Evolutionary conservation across 306 rosid genomes (phyloP), one percentile per base, ranked within the genome.

Genomic region (Calophaca sinica): DNA sequence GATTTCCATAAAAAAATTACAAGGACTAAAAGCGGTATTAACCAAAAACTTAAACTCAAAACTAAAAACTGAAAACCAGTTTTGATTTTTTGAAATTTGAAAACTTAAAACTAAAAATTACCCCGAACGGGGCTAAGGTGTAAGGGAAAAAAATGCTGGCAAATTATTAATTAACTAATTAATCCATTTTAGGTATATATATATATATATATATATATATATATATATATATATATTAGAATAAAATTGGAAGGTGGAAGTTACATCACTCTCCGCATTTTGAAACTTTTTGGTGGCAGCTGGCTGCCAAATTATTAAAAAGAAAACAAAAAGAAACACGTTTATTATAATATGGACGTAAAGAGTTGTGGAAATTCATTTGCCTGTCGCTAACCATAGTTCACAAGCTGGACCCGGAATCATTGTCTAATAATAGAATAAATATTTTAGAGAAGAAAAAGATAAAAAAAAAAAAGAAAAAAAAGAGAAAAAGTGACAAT

Each of bases 231-330:
- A n/a, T n/a, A n/a, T n/a, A n/a, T n/a, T n/a, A n/a, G 14, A 68
- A 28, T 54, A 45, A 52, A 80, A 55, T 57, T 9, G 5, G 4
- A 64, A n/a, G 58, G 70, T 75, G 79, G 80, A 42, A 29, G 68
- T 38, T 48, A 53, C 82, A 76, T 84, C 79, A 77, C 45, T 28
- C 54, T 48, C 58, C 45, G 4, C 74, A 66, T 9, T 46, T 67
- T 72, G 70, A 68, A 48, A 5, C 80, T 48, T 77, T 59, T 33
- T 38, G n/a, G 63, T 76, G 78, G 75, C 26, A 20, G 26, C 75
- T 26, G 78, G 82, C 76, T 71, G 44, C 79, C 50, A 82, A 75
- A 75, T 80, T 59, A 77, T 76, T 41, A 65, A 65, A 81, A 71
- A 42, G 62, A 36, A 45, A 68, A 53, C 9, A 33, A 58, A 13